Base-by-base conservation (phyloP, 176 grass and related monocot species). In the Oryza glumipatula region DNA sequence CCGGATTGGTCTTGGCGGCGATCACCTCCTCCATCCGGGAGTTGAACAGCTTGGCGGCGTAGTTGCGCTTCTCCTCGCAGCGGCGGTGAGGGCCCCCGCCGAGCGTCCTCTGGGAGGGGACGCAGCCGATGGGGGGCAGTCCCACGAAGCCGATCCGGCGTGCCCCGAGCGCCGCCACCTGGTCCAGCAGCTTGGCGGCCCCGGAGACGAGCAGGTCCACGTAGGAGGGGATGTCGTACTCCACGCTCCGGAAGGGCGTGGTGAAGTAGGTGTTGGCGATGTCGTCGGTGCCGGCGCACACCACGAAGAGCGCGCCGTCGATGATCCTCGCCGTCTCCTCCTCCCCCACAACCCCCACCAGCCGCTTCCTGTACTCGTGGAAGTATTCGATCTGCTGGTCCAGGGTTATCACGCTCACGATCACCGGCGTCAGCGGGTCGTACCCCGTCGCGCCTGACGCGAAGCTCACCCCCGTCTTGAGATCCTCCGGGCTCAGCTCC, bases 251-350 rank as follows among this genome's bases (percentile, higher is more conserved):
- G 47, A 95, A 94, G 0, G 93, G 93, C 11, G 86, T 86, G 2
- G 85, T 90, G 86, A 92, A 98, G 73, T 98, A 98, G 65, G 96
- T 98, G 73, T 94, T 95, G 9, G 93, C 91, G 1, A 98, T 17
- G 65, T 98, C 96, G 60, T 98, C 91, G 2, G 88, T 91, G 35
- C 96, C 96, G 0, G 86, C 83, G 63, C 91, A 95, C 14, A 98
- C 81, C 2, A 95, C 10, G 74, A 87, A 98, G 0, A 98, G 22
- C n/a, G 88, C 87, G 0, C 89, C 68, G 0, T 80, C 46, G 65
- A 98, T 76, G 74, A 98, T 89, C 54, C 21, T 30, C 6, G 68
- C 11, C 1, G 91, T 51, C 83, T 86, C 87, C 41, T 87, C 63
- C 76, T 92, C 87, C 5, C 96, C 96, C 6, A 71, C 89, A 7